Percentiles rank a stretch among this genome's conserved stretches.
These are phyloP conservation scores for Chenopodium quinoa DNA, from an alignment of 148 eudicot genomes.

Conservation along the genomic window DNA sequence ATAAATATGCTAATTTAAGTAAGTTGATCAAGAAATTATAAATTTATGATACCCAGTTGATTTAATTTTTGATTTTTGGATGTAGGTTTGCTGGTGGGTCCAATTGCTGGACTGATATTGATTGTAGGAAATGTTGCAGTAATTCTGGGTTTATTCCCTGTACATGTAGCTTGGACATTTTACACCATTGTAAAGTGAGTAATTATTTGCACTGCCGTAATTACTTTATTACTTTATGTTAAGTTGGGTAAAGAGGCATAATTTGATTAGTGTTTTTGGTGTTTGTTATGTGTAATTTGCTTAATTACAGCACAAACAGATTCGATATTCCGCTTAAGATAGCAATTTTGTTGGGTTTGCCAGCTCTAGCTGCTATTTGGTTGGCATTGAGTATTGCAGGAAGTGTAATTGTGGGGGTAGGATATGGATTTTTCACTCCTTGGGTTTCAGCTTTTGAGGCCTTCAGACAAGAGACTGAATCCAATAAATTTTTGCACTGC, in stretches of 20 bases:
- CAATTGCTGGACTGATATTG: conserved; percentile 71
- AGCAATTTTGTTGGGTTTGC: conserved; percentile 72
- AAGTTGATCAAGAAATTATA: conserved; percentile 1
- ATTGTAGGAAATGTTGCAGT: conserved; percentile 78
- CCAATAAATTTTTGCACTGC: conserved; percentile 62
- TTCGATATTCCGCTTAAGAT: conserved; percentile 77
- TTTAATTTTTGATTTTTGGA: not conserved
- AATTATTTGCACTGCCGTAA: not conserved
- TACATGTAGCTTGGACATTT: conserved; percentile 78
- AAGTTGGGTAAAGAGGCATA: conserved; percentile 13
- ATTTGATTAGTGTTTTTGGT: conserved; percentile 16
- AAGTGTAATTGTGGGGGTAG: conserved; percentile 82
- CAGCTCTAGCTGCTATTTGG: conserved; percentile 79
- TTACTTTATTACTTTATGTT: not conserved
- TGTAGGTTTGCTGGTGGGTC: conserved; percentile 88
- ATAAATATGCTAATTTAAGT: not conserved
- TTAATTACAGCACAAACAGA: conserved; percentile 52
- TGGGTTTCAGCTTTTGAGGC: conserved; percentile 95
- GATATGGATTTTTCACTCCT: conserved; percentile 95
- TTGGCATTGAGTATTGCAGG: conserved; percentile 74
- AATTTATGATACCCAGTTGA: too few species aligned
- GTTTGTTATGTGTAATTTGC: conserved; percentile 8
- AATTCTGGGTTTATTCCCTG: conserved; percentile 74
- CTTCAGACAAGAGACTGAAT: conserved; percentile 67
- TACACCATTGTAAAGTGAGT: conserved; percentile 79